A percentile compares a stretch with the other conserved stretches of the same genome.
Evolutionary conservation across 495 filamentous ascomycete species (phyloP).

Genomic region (Acidiella bohemica): DNA sequence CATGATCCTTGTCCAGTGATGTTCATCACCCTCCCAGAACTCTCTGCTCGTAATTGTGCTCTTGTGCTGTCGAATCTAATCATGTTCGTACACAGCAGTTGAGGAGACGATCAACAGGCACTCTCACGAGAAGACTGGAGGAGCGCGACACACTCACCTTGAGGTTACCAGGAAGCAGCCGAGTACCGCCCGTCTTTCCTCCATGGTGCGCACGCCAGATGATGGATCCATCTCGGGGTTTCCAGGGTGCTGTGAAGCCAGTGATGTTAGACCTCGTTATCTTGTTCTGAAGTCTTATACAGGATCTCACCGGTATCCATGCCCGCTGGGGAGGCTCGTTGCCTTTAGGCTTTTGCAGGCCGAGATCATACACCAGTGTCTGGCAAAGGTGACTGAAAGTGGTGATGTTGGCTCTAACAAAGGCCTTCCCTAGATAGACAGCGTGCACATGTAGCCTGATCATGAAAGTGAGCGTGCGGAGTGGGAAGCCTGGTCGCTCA

Average conservation of each 20-base stretch:
- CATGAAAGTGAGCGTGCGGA: neutral
- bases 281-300: too few relatives aligned
- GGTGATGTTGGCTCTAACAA: constrained; percentile 16
- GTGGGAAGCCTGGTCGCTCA: neutral
- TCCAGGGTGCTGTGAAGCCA: too few relatives aligned
- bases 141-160: too few relatives aligned
- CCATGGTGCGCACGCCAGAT: constrained; percentile 38
- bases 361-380: constrained; percentile 35
- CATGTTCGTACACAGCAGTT: too few relatives aligned
- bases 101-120: too few relatives aligned
- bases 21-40: too few relatives aligned
- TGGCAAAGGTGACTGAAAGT: constrained; percentile 36
- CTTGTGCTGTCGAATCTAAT: too few relatives aligned
- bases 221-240: too few relatives aligned
- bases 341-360: neutral
- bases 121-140: too few relatives aligned
- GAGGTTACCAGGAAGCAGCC: constrained; percentile 33
- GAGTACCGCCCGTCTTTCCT: constrained; percentile 40
- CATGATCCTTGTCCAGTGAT: too few relatives aligned
- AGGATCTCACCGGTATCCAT: neutral
- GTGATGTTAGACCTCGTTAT: too few relatives aligned
- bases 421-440: neutral
- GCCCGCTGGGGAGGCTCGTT: neutral
- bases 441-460: neutral
- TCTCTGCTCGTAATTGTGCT: too few relatives aligned